These are phyloP conservation scores for Beauveria sp. DNA, from an alignment of 2,329 filamentous ascomycete species.

Conservation along the genomic window DNA sequence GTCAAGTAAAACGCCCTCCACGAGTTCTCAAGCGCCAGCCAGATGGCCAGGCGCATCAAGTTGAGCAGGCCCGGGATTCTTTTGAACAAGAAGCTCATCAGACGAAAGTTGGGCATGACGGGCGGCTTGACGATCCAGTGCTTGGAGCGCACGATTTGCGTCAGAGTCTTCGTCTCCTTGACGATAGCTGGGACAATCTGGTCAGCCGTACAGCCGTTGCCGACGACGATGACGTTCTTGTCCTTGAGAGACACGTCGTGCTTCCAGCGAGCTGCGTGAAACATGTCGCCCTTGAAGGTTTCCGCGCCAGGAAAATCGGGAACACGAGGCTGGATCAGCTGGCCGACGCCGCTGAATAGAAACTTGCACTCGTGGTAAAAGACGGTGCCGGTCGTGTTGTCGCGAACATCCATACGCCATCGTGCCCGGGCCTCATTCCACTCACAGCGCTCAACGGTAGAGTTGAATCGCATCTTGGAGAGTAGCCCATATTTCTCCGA, in stretches of 20 bases:
- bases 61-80: slow-evolving; percentile 37
- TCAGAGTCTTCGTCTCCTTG: slow-evolving; percentile 25
- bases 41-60: slow-evolving; percentile 36
- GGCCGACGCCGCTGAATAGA: slow-evolving; percentile 29
- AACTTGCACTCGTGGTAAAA: slow-evolving; percentile 32
- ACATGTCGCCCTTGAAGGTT: slow-evolving; percentile 43
- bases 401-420: slow-evolving; percentile 27
- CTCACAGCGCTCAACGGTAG: slow-evolving; percentile 28
- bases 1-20: slow-evolving; percentile 31
- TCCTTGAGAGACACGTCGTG: slow-evolving; percentile 37
- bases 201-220: slow-evolving; percentile 46
- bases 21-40: slow-evolving; percentile 26
- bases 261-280: slow-evolving; percentile 51
- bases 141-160: slow-evolving; percentile 34
- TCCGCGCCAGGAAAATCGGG: slow-evolving; percentile 39
- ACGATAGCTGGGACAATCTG: slow-evolving; percentile 43
- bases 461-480: slow-evolving; percentile 31
- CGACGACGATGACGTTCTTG: slow-evolving; percentile 45
- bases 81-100: too few relatives aligned
- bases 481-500: slow-evolving; percentile 37
- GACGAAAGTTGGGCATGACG: slow-evolving; percentile 15
- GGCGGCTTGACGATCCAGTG: slow-evolving; percentile 34
- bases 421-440: slow-evolving; percentile 28
- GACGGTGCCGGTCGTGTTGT: slow-evolving; percentile 17
- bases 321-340: slow-evolving; percentile 25